Percentiles rank a stretch among this genome's conserved stretches.
Evolutionary conservation across 345 rosid species (phyloP).

Genomic region (Boechera stricta): DNA sequence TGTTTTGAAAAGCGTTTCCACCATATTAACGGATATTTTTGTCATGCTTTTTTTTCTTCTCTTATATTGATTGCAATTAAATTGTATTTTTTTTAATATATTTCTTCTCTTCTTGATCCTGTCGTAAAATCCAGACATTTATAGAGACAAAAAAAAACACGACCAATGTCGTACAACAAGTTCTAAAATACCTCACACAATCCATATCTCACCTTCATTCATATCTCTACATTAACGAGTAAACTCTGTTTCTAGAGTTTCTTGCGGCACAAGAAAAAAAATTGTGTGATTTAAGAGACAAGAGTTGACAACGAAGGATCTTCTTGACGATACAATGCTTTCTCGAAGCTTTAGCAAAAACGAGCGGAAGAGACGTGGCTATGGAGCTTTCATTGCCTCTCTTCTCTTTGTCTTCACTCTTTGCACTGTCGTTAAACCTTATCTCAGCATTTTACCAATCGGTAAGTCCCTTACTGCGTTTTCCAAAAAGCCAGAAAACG

Average conservation of each 20-base stretch:
- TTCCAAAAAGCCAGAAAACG: neutral
- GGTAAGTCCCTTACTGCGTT: constrained; percentile 51
- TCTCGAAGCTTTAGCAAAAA: constrained; percentile 75
- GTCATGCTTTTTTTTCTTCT: neutral
- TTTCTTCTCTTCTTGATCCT: no score
- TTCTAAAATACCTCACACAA: no score
- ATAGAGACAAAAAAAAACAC: no score
- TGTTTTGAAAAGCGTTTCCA: constrained; percentile 1
- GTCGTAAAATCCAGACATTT: no score
- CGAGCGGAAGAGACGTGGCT: constrained; percentile 68
- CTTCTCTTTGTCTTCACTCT: constrained; percentile 60
- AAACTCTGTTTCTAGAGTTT: constrained; percentile 2
- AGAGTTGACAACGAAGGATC: constrained; percentile 38
- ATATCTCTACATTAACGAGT: neutral
- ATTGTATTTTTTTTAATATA: neutral
- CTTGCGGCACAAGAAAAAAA: constrained; percentile 28
- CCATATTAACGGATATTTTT: neutral
- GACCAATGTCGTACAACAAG: no score
- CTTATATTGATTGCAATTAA: neutral
- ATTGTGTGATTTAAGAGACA: neutral
- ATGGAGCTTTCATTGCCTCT: constrained; percentile 59
- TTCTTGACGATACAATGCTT: constrained; percentile 57
- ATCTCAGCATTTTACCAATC: constrained; percentile 54
- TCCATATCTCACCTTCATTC: no score
- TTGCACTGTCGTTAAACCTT: constrained; percentile 60